Percentiles rank a stretch among this genome's conserved stretches.
Evolutionary conservation across 139 green algal genomes (phyloP).

Genomic region (Picochlorum sp.): DNA sequence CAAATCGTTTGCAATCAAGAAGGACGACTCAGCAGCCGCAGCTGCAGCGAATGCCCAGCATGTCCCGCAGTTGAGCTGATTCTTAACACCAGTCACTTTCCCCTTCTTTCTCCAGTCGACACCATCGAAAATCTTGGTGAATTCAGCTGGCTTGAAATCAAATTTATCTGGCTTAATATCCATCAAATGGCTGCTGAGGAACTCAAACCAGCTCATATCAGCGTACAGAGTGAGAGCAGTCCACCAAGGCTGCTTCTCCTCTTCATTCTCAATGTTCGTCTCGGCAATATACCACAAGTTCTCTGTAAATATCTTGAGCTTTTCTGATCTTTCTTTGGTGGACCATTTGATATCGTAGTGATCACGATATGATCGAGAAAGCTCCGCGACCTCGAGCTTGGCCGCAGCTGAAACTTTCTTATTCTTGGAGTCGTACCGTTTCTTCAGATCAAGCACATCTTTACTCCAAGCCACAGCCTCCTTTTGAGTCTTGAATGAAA

Average conservation of each 20-base stretch:
- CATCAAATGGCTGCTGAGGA: background rate
- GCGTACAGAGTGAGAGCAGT: background rate
- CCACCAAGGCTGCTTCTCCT: constrained; percentile 4
- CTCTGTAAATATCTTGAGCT: background rate
- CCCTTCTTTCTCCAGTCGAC: background rate
- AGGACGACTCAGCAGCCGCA: constrained; percentile 15
- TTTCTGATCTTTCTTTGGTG: background rate
- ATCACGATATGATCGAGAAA: background rate
- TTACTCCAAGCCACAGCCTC: background rate
- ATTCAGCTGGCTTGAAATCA: background rate
- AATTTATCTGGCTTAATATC: background rate
- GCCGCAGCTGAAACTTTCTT: background rate
- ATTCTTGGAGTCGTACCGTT: background rate
- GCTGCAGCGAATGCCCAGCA: constrained; percentile 24
- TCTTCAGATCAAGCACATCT: background rate
- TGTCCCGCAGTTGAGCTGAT: constrained; percentile 10
- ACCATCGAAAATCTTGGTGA: background rate
- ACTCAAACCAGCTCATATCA: background rate
- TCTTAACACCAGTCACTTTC: constrained; percentile 5
- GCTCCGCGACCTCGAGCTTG: background rate
- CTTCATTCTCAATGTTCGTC: background rate
- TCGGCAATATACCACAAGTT: background rate
- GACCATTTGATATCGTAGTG: constrained; percentile 7
- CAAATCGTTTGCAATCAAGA: constrained; percentile 12
- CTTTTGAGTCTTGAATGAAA: constrained; percentile 7